Evolutionary conservation across 108 stramenopile species (phyloP).

Genomic region (Fistulifera solaris): DNA sequence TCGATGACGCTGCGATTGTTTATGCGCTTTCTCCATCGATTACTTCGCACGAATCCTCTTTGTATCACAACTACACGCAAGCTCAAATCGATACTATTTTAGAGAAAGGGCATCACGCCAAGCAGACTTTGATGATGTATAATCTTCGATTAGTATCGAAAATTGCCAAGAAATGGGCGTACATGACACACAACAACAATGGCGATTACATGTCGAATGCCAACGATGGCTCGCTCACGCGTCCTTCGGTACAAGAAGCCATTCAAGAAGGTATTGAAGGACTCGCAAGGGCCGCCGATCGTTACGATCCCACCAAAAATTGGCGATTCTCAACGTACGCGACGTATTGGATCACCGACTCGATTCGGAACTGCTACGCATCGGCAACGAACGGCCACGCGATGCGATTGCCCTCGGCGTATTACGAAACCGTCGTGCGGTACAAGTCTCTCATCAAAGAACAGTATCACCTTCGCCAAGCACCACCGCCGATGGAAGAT

Average conservation of each 20-base stretch:
- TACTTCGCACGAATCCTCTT: conserved; percentile 7
- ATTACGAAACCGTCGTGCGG: conserved; percentile 38
- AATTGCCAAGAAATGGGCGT: conserved; percentile 58
- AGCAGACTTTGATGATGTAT: conserved; percentile 34
- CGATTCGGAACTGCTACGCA: conserved; percentile 55
- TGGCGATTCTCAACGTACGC: conserved; percentile 77
- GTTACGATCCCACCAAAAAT: conserved; percentile 57
- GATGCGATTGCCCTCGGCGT: conserved; percentile 44
- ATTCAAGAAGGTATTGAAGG: conserved; percentile 82
- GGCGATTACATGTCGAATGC: too few species aligned
- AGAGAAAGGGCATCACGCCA: too few species aligned
- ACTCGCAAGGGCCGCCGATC: conserved; percentile 65
- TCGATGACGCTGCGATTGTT: conserved; percentile 11
- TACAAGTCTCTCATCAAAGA: conserved; percentile 48
- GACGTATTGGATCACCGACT: conserved; percentile 73
- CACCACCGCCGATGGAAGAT: conserved; percentile 24
- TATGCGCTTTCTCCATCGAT: conserved; percentile 17
- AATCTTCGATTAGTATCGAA: conserved; percentile 64
- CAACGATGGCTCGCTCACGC: conserved; percentile 28
- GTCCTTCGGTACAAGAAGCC: conserved; percentile 68
- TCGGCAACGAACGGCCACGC: conserved; percentile 37
- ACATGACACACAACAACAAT: background rate
- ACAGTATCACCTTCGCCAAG: conserved; percentile 16
- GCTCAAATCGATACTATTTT: background rate
- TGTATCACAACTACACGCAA: background rate